These are phyloP conservation scores for Podaxis sp. DNA, from an alignment of 768 basidiomycete species.

Conservation along the genomic window DNA sequence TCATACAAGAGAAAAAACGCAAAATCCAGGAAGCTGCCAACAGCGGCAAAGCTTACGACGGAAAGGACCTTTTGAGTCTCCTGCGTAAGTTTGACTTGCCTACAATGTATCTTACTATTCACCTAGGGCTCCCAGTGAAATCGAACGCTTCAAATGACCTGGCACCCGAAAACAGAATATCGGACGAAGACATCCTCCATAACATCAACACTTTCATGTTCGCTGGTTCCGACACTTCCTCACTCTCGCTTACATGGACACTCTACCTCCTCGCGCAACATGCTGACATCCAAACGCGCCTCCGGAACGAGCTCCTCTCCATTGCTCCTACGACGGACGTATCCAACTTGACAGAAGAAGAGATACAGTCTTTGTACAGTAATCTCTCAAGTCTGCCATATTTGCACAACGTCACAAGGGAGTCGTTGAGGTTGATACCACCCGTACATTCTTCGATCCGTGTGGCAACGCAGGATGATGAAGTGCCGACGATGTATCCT, in stretches of 20 bases:
- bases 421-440: conserved; percentile 75
- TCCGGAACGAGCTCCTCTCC: conserved; percentile 66
- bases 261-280: conserved; percentile 72
- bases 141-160: conserved; percentile 77
- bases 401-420: conserved; percentile 75
- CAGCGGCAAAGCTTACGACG: conserved; percentile 49
- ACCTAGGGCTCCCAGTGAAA: conserved; percentile 54
- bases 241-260: conserved; percentile 83
- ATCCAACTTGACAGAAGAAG: conserved; percentile 56
- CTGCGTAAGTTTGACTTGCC: conserved; percentile 50
- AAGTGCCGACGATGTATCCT: conserved; percentile 68
- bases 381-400: conserved; percentile 62
- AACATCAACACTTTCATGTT: conserved; percentile 91
- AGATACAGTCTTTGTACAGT: conserved; percentile 59
- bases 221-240: conserved; percentile 87
- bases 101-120: conserved; percentile 1
- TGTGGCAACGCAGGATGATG: conserved; percentile 76
- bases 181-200: conserved; percentile 84
- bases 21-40: conserved; percentile 64
- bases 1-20: conserved; percentile 78
- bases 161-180: conserved; percentile 67
- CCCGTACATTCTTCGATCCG: conserved; percentile 82
- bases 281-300: conserved; percentile 62
- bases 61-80: conserved; percentile 76
- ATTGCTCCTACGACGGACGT: conserved; percentile 41